Evolutionary conservation across 208 protist genomes (phyloP).

Genomic region (Endotrypanum monterogeii): DNA sequence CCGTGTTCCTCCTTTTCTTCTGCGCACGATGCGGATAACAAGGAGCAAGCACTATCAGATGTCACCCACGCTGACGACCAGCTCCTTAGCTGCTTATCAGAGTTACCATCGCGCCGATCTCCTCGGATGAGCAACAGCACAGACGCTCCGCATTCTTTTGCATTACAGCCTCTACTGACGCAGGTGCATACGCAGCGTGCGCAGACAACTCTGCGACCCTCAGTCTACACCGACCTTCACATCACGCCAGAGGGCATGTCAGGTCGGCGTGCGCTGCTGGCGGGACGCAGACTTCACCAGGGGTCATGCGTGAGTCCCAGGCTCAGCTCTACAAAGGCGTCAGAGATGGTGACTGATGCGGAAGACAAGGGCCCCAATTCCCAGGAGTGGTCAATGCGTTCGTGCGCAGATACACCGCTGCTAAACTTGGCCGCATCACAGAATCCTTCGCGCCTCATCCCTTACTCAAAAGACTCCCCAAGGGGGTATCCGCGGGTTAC

Average conservation of each 20-base stretch:
- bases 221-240: slow-evolving; percentile 2
- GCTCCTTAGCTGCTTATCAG: background rate
- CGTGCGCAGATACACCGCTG: background rate
- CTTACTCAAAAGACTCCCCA: background rate
- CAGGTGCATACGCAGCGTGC: background rate
- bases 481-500: background rate
- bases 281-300: slow-evolving; percentile 2
- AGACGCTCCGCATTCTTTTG: background rate
- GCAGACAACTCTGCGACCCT: background rate
- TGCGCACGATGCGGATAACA: background rate
- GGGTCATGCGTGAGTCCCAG: background rate
- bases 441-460: background rate
- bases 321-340: background rate
- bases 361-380: background rate
- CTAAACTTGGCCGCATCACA: background rate
- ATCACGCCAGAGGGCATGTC: background rate
- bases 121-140: background rate
- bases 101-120: background rate
- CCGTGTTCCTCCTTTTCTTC: background rate
- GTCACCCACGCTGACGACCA: background rate
- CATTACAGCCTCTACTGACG: background rate
- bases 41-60: background rate
- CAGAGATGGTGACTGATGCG: background rate
- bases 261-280: background rate
- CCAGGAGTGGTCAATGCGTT: background rate